phyloP scores from a whole-genome alignment of 371 early-diverging fungal species.

The Mucor saturninus region DNA sequence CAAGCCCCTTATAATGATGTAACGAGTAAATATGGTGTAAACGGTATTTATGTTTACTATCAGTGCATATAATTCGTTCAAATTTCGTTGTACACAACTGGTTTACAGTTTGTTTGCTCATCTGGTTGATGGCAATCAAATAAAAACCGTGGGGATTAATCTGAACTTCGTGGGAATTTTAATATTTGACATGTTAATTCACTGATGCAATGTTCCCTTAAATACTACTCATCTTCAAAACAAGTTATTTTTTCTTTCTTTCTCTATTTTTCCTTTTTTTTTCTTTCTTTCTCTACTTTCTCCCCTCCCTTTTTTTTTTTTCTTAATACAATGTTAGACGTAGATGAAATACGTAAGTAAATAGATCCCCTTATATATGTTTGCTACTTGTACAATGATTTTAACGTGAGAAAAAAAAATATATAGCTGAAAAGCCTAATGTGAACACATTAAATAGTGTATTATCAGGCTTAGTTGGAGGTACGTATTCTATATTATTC shows the following conservation, averaged over 20 bases:
- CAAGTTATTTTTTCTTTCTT: not conserved
- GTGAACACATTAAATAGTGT: slow-evolving; percentile 55
- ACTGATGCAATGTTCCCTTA: not conserved
- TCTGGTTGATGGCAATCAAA: not conserved
- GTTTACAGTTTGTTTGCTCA: not conserved
- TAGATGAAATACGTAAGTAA: slow-evolving; percentile 46
- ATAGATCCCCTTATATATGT: not conserved
- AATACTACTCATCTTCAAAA: not conserved
- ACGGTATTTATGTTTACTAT: not conserved
- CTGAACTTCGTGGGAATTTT: slow-evolving; percentile 28
- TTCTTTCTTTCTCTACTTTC: slow-evolving; percentile 13
- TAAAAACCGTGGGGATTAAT: slow-evolving; percentile 24
- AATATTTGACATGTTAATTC: slow-evolving; percentile 14
- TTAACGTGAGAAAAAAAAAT: not conserved
- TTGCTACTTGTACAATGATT: not conserved
- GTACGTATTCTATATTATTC: slow-evolving; percentile 29
- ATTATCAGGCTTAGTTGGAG: slow-evolving; percentile 64
- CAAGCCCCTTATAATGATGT: slow-evolving; percentile 2
- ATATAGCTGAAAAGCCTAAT: slow-evolving; percentile 42
- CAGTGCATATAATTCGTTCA: not conserved
- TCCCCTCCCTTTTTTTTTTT: slow-evolving; percentile 8
- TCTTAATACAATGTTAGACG: slow-evolving; percentile 35
- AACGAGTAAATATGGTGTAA: not conserved
- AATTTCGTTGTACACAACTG: not conserved
- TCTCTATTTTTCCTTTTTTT: slow-evolving; percentile 5